These are phyloP conservation scores for Bisporella sp. DNA, from an alignment of 2,329 filamentous ascomycete species.

Conservation along the genomic window DNA sequence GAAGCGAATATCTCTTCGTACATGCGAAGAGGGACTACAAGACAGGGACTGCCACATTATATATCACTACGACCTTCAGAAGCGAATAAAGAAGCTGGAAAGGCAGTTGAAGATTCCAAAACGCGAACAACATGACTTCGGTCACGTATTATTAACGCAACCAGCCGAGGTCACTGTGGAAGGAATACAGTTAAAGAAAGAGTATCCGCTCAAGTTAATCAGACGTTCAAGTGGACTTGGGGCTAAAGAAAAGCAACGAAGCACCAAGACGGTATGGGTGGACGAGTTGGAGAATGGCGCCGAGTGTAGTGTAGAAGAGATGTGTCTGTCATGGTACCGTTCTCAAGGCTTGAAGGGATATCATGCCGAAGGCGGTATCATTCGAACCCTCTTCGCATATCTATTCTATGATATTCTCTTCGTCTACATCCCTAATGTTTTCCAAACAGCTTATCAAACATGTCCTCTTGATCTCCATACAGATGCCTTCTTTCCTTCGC, in stretches of 20 bases:
- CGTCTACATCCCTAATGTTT: constrained; percentile 90
- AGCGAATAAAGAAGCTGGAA: constrained; percentile 86
- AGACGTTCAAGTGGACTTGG: constrained; percentile 10
- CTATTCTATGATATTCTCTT: constrained; percentile 93
- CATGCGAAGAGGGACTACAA: constrained; percentile 80
- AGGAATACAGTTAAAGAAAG: constrained; percentile 69
- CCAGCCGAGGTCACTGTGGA: constrained; percentile 69
- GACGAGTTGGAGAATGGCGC: constrained; percentile 63
- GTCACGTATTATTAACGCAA: constrained; percentile 70
- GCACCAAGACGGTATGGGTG: constrained; percentile 79
- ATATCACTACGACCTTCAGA: constrained; percentile 91
- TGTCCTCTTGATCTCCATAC: constrained; percentile 90
- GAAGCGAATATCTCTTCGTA: constrained; percentile 67
- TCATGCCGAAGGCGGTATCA: constrained; percentile 84
- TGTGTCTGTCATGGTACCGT: constrained; percentile 87
- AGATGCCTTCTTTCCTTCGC: constrained; percentile 80
- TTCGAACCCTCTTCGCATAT: constrained; percentile 85
- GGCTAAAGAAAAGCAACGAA: constrained; percentile 30
- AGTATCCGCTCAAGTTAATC: constrained; percentile 30
- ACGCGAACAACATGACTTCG: constrained; percentile 86
- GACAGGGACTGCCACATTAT: constrained; percentile 87
- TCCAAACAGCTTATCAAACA: constrained; percentile 91
- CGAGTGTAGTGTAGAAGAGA: constrained; percentile 84
- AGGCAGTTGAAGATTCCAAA: constrained; percentile 75
- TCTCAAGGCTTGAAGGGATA: constrained; percentile 84